Percentiles rank a stretch among this genome's conserved stretches.
These are phyloP conservation scores for Ustilago hordei DNA, from an alignment of 1,284 basidiomycete genomes.

Conservation along the genomic window DNA sequence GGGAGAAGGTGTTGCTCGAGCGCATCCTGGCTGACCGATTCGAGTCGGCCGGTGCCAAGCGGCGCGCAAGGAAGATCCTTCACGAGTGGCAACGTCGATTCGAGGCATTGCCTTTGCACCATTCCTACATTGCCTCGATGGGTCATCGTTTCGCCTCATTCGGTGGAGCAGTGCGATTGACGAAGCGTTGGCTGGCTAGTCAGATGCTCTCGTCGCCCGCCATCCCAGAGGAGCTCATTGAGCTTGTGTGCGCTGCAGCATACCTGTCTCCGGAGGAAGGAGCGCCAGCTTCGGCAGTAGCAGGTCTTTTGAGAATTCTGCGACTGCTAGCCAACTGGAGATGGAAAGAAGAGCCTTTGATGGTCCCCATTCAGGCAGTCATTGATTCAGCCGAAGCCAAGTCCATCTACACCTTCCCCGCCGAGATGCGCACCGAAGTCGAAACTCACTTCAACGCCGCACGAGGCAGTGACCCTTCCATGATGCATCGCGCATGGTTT, in stretches of 20 bases:
- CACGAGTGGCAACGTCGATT: constrained; percentile 79
- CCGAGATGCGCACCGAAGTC: constrained; percentile 74
- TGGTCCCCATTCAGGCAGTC: constrained; percentile 71
- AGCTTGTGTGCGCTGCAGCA: constrained; percentile 81
- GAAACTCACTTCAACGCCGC: constrained; percentile 72
- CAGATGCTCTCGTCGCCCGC: constrained; percentile 85
- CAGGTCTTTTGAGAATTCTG: constrained; percentile 84
- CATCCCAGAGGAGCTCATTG: constrained; percentile 81
- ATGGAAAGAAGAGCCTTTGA: constrained; percentile 75
- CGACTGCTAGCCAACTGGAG: constrained; percentile 82
- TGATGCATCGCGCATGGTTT: constrained; percentile 78
- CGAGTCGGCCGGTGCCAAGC: constrained; percentile 69
- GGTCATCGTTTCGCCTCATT: constrained; percentile 84
- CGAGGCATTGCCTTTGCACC: constrained; percentile 83
- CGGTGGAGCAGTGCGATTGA: constrained; percentile 83
- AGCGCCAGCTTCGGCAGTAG: constrained; percentile 71
- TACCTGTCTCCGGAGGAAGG: constrained; percentile 71
- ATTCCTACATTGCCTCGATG: constrained; percentile 83
- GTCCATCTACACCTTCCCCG: constrained; percentile 68
- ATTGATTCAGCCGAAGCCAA: constrained; percentile 60
- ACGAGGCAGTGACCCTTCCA: constrained; percentile 66
- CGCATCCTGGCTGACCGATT: constrained; percentile 73
- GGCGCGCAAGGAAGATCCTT: constrained; percentile 77
- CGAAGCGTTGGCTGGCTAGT: constrained; percentile 90
- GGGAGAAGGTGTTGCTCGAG: constrained; percentile 84